Conservation (phyloP, 345 rosid species). For the Eucalyptus tenuipes region DNA sequence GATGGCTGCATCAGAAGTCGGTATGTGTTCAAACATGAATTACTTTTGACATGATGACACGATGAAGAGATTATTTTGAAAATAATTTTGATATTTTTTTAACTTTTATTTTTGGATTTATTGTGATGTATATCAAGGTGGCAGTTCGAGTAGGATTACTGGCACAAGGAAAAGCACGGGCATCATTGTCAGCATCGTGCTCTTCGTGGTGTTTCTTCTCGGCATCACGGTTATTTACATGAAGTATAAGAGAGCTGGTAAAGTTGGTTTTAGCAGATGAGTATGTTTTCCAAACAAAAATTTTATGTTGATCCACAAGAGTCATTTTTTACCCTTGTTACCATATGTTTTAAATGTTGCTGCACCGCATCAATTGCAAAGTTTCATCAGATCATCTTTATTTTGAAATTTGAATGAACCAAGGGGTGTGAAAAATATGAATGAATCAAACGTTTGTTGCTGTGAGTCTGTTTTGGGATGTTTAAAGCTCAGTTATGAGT, state of each 20-base stretch:
- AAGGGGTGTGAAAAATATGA: not conserved
- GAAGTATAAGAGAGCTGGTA: not conserved
- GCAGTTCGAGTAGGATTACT: too few relatives aligned
- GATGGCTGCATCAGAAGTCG: constrained; percentile 11
- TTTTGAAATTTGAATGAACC: not conserved
- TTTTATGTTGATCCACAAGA: not conserved
- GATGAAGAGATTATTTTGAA: not conserved
- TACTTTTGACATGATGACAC: rapidly evolving
- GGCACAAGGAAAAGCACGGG: not conserved
- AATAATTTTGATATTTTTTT: not conserved
- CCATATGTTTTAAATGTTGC: not conserved
- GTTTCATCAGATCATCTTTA: not conserved
- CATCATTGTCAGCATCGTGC: not conserved
- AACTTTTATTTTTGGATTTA: not conserved
- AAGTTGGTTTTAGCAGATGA: not conserved
- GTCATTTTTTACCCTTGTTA: too few relatives aligned
- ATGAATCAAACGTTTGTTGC: not conserved
- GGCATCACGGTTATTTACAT: not conserved
- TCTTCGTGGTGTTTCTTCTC: not conserved
- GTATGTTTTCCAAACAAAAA: not conserved
- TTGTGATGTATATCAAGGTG: not conserved
- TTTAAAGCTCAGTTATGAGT: not conserved
- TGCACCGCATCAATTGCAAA: not conserved
- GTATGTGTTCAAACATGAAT: not conserved
- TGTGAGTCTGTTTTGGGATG: not conserved